phyloP scores from a whole-genome alignment of 2,329 filamentous ascomycete genomes.

The Talaromyces sp. region DNA sequence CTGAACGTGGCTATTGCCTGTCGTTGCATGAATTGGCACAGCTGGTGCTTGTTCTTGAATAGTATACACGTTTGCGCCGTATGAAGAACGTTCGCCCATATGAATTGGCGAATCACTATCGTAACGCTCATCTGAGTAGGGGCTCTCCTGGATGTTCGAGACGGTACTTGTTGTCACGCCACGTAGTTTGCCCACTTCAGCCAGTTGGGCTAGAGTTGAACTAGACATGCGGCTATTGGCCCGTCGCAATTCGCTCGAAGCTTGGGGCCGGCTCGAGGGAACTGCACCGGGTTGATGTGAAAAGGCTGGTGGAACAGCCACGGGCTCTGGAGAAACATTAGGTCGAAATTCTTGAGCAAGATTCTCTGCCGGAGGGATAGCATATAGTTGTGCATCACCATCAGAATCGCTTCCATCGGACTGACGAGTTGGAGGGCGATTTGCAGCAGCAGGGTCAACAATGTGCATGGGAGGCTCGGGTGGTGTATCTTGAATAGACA shows the following conservation, averaged over 20 bases:
- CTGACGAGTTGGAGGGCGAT: conserved; percentile 25
- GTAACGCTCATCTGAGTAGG: conserved; percentile 14
- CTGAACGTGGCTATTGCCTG: neutral
- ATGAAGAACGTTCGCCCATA: conserved; percentile 14
- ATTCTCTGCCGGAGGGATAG: conserved; percentile 26
- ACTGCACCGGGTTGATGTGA: conserved; percentile 69
- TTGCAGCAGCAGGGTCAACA: neutral
- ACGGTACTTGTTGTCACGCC: conserved; percentile 22
- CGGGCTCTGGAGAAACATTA: conserved; percentile 68
- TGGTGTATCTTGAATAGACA: conserved; percentile 28
- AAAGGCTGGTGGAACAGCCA: conserved; percentile 74
- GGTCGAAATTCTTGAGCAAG: conserved; percentile 37
- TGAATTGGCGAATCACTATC: conserved; percentile 5
- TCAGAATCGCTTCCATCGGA: conserved; percentile 42
- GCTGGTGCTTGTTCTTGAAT: conserved; percentile 11
- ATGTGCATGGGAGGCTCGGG: conserved; percentile 35
- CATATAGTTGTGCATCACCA: conserved; percentile 31
- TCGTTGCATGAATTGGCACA: conserved; percentile 15
- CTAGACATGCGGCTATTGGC: conserved; percentile 81
- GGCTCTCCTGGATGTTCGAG: conserved; percentile 8
- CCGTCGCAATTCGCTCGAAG: conserved; percentile 72
- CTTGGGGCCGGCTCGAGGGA: conserved; percentile 66
- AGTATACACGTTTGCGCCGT: neutral
- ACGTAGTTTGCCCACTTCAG: conserved; percentile 61
- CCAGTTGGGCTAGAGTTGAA: conserved; percentile 76